Conservation (phyloP, 371 early-diverging fungal species). For the Mucor plumbeus region DNA sequence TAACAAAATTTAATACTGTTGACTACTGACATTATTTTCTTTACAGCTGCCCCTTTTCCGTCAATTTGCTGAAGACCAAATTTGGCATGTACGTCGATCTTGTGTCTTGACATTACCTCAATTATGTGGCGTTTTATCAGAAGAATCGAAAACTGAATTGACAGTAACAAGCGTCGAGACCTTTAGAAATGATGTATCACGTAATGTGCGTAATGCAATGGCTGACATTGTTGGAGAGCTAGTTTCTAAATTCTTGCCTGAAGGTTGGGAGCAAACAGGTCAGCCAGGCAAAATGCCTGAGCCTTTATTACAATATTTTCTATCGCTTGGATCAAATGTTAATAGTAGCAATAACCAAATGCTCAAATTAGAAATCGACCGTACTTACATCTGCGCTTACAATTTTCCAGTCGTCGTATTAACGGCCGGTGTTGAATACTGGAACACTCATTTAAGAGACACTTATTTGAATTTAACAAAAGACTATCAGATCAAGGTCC, state of each 20-base stretch:
- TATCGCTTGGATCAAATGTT: slow-evolving; percentile 43
- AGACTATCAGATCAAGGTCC: slow-evolving; percentile 64
- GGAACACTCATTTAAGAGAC: slow-evolving; percentile 59
- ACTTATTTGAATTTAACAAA: slow-evolving; percentile 56
- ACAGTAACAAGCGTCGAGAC: slow-evolving; percentile 54
- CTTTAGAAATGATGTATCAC: slow-evolving; percentile 61
- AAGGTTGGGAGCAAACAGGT: slow-evolving; percentile 51
- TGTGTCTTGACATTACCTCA: slow-evolving; percentile 58
- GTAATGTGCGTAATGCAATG: slow-evolving; percentile 62
- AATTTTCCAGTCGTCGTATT: slow-evolving; percentile 68
- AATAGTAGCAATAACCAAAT: slow-evolving; percentile 36
- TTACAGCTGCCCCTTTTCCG: slow-evolving; percentile 55
- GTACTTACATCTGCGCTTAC: slow-evolving; percentile 64
- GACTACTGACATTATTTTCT: neutral
- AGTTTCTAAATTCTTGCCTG: slow-evolving; percentile 58
- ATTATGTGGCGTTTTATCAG: slow-evolving; percentile 52
- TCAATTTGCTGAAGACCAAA: slow-evolving; percentile 57
- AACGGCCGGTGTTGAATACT: slow-evolving; percentile 61
- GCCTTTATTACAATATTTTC: slow-evolving; percentile 47
- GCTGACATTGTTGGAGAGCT: slow-evolving; percentile 66
- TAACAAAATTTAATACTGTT: neutral
- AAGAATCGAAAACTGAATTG: slow-evolving; percentile 41
- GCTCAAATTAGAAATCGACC: slow-evolving; percentile 58
- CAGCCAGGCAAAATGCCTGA: slow-evolving; percentile 49
- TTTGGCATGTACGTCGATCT: slow-evolving; percentile 68